Conservation (phyloP, 2,329 filamentous ascomycete genomes). For the Botrytis byssoidea region DNA sequence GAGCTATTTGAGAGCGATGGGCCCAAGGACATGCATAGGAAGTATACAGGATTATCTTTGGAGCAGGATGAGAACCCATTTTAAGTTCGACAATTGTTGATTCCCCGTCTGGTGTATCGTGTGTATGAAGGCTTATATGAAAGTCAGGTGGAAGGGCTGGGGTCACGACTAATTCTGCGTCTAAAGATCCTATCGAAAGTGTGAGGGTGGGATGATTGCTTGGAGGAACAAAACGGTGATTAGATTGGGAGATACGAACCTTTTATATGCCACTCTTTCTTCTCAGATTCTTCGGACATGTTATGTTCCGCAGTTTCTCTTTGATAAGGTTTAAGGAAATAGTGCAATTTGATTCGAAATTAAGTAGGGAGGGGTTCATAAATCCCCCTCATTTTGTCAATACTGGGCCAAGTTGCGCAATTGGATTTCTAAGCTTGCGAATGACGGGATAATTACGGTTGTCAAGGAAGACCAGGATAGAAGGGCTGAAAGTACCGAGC, state of each 20-base stretch:
- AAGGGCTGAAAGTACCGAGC: background rate
- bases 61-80: constrained; percentile 21
- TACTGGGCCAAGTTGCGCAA: constrained; percentile 3
- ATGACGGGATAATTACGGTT: constrained; percentile 8
- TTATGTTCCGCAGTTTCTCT: constrained; percentile 10
- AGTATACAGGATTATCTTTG: constrained; percentile 27
- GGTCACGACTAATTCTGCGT: constrained; percentile 22
- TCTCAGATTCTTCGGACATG: constrained; percentile 20
- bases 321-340: background rate
- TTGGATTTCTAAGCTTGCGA: constrained; percentile 22
- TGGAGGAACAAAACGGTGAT: background rate
- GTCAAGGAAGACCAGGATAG: background rate
- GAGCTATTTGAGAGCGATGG: constrained; percentile 71
- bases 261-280: constrained; percentile 22
- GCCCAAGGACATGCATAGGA: constrained; percentile 63
- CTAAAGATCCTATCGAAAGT: constrained; percentile 18
- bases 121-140: constrained; percentile 17
- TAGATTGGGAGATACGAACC: constrained; percentile 4
- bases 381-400: constrained; percentile 20
- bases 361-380: background rate
- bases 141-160: constrained; percentile 20
- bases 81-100: constrained; percentile 22
- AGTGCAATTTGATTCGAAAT: constrained; percentile 15
- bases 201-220: constrained; percentile 2
- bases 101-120: constrained; percentile 19